phyloP scores from a whole-genome alignment of 1,284 basidiomycete species.

The Kalmanozyma brasiliensis region DNA sequence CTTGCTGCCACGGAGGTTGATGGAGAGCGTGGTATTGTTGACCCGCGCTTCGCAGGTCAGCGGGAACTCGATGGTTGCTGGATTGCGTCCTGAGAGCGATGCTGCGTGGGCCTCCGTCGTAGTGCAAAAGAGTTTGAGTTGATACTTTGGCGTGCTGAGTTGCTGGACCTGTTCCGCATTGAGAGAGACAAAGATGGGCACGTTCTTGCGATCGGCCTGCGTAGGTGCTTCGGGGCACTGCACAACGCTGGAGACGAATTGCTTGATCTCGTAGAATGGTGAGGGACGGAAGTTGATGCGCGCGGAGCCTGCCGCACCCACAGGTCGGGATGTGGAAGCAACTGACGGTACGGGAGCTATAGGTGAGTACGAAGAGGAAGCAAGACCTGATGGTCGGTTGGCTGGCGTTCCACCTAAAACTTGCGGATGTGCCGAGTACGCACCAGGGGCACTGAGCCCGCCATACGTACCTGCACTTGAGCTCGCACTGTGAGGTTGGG shows the following conservation, averaged over 20 bases:
- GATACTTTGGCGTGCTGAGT: constrained; percentile 32
- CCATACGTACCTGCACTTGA: constrained; percentile 42
- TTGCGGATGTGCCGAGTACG: constrained; percentile 27
- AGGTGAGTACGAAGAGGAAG: constrained; percentile 31
- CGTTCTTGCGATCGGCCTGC: constrained; percentile 47
- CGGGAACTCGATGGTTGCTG: constrained; percentile 61
- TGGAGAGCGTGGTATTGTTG: constrained; percentile 47
- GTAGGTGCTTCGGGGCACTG: constrained; percentile 53
- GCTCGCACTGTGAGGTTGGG: constrained; percentile 2
- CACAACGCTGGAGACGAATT: constrained; percentile 50
- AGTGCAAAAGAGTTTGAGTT: constrained; percentile 59
- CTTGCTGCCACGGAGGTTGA: constrained; percentile 61
- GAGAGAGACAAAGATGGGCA: constrained; percentile 40
- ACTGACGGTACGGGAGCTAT: constrained; percentile 11
- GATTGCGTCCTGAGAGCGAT: constrained; percentile 32
- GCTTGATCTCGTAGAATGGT: constrained; percentile 59
- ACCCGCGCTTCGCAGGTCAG: constrained; percentile 59
- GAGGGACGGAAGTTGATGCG: constrained; percentile 56
- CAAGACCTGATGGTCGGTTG: constrained; percentile 27
- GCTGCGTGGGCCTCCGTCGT: constrained; percentile 54
- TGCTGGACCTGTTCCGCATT: constrained; percentile 36
- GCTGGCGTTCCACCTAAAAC: constrained; percentile 26
- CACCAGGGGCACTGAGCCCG: constrained; percentile 19
- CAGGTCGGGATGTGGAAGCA: constrained; percentile 5
- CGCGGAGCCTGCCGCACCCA: constrained; percentile 21